Conservation (phyloP, 495 filamentous ascomycete genomes). For the Lasiosphaeria hispida region DNA sequence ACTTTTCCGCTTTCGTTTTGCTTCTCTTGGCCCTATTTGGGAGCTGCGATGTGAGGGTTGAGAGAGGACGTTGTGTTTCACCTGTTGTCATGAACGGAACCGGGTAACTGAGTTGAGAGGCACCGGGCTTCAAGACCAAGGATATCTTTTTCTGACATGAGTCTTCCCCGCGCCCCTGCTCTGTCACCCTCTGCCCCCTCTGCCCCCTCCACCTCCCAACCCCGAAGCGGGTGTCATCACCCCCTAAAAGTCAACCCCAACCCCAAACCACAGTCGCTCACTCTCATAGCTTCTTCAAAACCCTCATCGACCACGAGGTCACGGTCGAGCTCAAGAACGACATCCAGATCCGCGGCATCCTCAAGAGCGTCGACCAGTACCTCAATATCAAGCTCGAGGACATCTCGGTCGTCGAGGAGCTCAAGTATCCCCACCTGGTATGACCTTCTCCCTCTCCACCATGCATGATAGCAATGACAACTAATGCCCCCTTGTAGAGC, state of each 20-base stretch:
- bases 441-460: constrained; percentile 23
- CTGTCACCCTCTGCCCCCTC: neutral
- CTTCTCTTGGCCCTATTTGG: neutral
- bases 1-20: neutral
- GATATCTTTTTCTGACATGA: no score
- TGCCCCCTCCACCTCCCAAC: neutral
- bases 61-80: no score
- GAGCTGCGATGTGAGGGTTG: neutral
- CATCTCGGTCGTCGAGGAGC: constrained; percentile 83
- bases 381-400: constrained; percentile 99
- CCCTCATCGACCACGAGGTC: constrained; percentile 90
- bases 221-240: neutral
- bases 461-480: no score
- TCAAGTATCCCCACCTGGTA: constrained; percentile 89
- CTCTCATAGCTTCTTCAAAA: constrained; percentile 89
- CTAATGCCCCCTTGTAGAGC: constrained; percentile 32
- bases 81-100: no score
- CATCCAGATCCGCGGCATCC: constrained; percentile 86
- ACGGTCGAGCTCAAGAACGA: constrained; percentile 99
- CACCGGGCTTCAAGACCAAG: no score
- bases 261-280: neutral
- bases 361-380: constrained; percentile 97
- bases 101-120: no score
- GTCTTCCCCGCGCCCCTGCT: no score
- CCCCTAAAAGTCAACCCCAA: neutral